phyloP scores from a whole-genome alignment of 208 protist species.

The Naegleria lovaniensis region DNA sequence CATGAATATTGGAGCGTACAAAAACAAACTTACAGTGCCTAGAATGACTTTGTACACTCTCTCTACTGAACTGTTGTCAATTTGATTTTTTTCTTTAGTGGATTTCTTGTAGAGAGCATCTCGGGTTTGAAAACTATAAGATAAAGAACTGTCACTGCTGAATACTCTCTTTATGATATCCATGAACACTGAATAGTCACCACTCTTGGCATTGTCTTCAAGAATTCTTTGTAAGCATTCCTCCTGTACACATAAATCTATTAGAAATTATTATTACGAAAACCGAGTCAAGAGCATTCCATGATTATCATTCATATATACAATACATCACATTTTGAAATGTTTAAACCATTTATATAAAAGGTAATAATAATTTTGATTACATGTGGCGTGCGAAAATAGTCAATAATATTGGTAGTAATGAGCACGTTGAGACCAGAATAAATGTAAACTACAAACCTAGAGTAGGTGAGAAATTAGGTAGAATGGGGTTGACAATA shows the following conservation, averaged over 20 bases:
- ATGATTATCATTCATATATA: too few relatives aligned
- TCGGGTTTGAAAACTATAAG: not conserved
- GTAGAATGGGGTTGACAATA: not conserved
- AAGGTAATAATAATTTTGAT: too few relatives aligned
- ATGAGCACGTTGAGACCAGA: not conserved
- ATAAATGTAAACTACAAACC: not conserved
- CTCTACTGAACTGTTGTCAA: not conserved
- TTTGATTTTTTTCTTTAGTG: not conserved
- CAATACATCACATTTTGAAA: too few relatives aligned
- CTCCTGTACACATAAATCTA: not conserved
- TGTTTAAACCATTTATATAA: not conserved
- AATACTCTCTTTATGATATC: constrained; percentile 14
- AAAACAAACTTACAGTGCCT: not conserved
- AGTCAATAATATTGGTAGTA: too few relatives aligned
- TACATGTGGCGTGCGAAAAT: too few relatives aligned
- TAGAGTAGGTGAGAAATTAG: not conserved
- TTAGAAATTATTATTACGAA: too few relatives aligned
- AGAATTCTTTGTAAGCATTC: not conserved
- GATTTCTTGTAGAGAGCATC: not conserved
- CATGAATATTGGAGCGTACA: not conserved
- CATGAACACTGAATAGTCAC: not conserved
- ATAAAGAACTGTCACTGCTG: not conserved
- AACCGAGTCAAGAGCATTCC: too few relatives aligned
- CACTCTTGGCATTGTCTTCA: not conserved
- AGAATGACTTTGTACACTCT: not conserved